Percentiles rank a stretch among this genome's conserved stretches.
Evolutionary conservation across 495 filamentous ascomycete species (phyloP).

Genomic region (Cladorrhinum samala): DNA sequence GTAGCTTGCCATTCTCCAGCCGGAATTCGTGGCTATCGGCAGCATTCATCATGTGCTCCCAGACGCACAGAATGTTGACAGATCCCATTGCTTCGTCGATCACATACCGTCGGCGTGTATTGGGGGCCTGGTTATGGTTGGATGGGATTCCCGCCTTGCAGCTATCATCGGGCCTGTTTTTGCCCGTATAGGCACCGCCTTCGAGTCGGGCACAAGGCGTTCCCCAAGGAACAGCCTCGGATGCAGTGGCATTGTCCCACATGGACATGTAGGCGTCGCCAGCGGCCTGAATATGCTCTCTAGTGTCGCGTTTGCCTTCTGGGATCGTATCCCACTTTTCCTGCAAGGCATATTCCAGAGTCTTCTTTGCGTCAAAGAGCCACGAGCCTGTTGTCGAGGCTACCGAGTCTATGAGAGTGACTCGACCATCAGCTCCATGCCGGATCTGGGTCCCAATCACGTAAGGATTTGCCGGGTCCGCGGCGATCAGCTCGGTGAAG

Average conservation of each 20-base stretch:
- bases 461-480: constrained; percentile 26
- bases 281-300: constrained; percentile 27
- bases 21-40: constrained; percentile 40
- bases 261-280: constrained; percentile 39
- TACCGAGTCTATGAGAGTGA: constrained; percentile 33
- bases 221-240: constrained; percentile 35
- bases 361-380: constrained; percentile 37
- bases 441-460: constrained; percentile 41
- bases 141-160: constrained; percentile 36
- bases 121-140: constrained; percentile 35
- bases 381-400: constrained; percentile 35
- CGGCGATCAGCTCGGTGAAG: constrained; percentile 34
- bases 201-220: constrained; percentile 35
- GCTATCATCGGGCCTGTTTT: constrained; percentile 26
- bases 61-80: constrained; percentile 35
- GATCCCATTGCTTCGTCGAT: constrained; percentile 33
- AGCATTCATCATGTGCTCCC: constrained; percentile 35
- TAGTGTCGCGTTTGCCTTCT: constrained; percentile 20
- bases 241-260: constrained; percentile 31
- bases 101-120: constrained; percentile 34
- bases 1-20: constrained; percentile 35
- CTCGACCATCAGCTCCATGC: constrained; percentile 19
- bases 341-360: constrained; percentile 28
- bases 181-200: constrained; percentile 34
- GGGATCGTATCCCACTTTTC: constrained; percentile 36